These are phyloP conservation scores for Nyssa sinensis DNA, from an alignment of 148 eudicot species.

Conservation along the genomic window DNA sequence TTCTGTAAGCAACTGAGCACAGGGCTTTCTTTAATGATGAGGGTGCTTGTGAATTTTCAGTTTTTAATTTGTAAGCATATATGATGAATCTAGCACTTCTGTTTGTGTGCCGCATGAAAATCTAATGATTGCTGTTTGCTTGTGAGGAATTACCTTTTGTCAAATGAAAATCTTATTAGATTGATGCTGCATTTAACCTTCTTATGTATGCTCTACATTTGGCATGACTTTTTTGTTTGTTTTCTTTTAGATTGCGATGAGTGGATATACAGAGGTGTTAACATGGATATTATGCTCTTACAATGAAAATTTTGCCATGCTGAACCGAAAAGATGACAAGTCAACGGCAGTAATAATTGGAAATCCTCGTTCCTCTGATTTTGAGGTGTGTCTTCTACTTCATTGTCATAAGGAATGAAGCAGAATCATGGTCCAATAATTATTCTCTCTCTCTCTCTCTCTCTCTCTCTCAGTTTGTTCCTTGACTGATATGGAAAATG, in stretches of 20 bases:
- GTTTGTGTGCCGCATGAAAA: too few species aligned
- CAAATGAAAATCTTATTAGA: not conserved
- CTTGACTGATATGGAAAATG: too few species aligned
- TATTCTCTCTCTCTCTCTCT: too few species aligned
- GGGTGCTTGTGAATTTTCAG: too few species aligned
- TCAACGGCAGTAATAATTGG: constrained; percentile 71
- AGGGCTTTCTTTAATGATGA: too few species aligned
- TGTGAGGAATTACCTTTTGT: not conserved
- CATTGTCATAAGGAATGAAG: not conserved
- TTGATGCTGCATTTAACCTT: not conserved
- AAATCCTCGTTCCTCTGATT: constrained; percentile 94
- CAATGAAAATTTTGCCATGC: constrained; percentile 72
- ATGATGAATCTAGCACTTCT: too few species aligned
- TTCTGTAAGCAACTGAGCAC: too few species aligned
- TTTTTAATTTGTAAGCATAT: too few species aligned
- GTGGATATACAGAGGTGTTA: constrained; percentile 86
- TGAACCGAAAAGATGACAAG: constrained; percentile 75
- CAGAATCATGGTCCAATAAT: not conserved
- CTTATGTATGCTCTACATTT: not conserved
- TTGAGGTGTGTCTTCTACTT: constrained; percentile 64
- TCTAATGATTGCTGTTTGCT: not conserved
- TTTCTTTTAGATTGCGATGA: constrained; percentile 66
- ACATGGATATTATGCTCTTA: constrained; percentile 87
- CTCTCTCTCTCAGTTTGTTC: too few species aligned
- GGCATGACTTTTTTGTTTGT: not conserved